phyloP scores from a whole-genome alignment of 768 basidiomycete genomes.

The Mycena crocata region DNA sequence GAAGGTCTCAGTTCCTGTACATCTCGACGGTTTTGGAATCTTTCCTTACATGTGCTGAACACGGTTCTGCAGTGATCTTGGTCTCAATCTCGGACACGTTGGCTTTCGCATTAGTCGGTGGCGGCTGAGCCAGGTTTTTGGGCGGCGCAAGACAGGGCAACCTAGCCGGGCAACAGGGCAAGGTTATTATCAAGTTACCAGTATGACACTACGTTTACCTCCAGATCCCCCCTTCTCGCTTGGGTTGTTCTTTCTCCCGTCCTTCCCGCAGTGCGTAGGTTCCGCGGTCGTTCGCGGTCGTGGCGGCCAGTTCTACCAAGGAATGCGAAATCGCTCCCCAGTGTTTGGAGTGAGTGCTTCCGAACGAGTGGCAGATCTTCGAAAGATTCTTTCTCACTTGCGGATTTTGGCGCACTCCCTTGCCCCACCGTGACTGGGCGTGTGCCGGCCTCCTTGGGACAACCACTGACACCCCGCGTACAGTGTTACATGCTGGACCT shows the following conservation, averaged over 20 bases:
- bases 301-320: constrained; percentile 9
- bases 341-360: constrained; percentile 16
- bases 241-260: constrained; percentile 3
- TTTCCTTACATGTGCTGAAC: constrained; percentile 28
- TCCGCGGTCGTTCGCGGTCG: constrained; percentile 10
- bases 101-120: constrained; percentile 11
- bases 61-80: constrained; percentile 15
- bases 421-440: too few relatives aligned
- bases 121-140: constrained; percentile 21
- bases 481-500: too few relatives aligned
- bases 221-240: constrained; percentile 1
- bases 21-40: constrained; percentile 29
- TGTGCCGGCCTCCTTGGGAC: not conserved
- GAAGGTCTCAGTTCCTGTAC: constrained; percentile 5
- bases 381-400: not conserved
- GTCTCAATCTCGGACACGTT: constrained; percentile 12
- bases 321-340: constrained; percentile 4
- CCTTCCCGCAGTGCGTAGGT: constrained; percentile 18
- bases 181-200: constrained; percentile 23
- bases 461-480: too few relatives aligned
- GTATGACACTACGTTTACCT: constrained; percentile 19
- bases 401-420: not conserved
- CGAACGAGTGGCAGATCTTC: constrained; percentile 20
- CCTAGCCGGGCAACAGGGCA: not conserved
- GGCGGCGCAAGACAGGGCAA: constrained; percentile 9